Percentiles rank a stretch among this genome's conserved stretches.
phyloP scores from a whole-genome alignment of 208 protist genomes.

The Trypanosoma theileri region DNA sequence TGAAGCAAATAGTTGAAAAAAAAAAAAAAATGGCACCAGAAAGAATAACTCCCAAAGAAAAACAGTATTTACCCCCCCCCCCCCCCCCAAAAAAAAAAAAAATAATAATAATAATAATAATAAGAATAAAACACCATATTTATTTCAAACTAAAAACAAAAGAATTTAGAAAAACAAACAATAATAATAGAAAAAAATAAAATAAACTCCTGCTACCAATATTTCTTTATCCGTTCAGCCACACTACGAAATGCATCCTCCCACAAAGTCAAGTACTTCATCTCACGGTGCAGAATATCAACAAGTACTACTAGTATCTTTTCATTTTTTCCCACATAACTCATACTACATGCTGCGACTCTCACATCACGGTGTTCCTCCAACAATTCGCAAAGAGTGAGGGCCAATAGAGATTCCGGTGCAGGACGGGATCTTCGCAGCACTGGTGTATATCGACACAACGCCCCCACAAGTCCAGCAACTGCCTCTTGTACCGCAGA shows the following conservation, averaged over 20 bases:
- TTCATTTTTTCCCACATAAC: neutral
- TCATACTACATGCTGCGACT: no score
- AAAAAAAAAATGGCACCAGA: neutral
- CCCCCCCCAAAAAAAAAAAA: constrained; percentile 1
- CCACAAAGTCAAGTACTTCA: constrained; percentile 13
- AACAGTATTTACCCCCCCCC: no score
- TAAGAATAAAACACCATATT: neutral
- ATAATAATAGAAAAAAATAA: constrained; percentile 24
- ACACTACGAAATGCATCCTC: constrained; percentile 8
- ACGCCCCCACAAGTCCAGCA: constrained; percentile 11
- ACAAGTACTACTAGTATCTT: constrained; percentile 1
- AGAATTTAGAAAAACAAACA: neutral
- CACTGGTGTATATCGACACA: constrained; percentile 11
- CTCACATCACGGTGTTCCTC: neutral
- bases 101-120: neutral
- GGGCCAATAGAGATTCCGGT: constrained; percentile 24
- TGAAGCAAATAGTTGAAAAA: neutral
- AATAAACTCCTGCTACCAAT: neutral
- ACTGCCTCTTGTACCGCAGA: neutral
- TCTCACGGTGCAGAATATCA: constrained; percentile 21
- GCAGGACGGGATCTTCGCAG: constrained; percentile 20
- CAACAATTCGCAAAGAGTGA: constrained; percentile 19
- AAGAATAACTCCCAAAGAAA: neutral
- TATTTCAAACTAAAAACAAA: constrained; percentile 1
- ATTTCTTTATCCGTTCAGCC: constrained; percentile 10